Percentiles rank a stretch among this genome's conserved stretches.
Conservation (phyloP, 768 basidiomycete genomes). For the Tylopilus plumbeoviolaceoides region DNA sequence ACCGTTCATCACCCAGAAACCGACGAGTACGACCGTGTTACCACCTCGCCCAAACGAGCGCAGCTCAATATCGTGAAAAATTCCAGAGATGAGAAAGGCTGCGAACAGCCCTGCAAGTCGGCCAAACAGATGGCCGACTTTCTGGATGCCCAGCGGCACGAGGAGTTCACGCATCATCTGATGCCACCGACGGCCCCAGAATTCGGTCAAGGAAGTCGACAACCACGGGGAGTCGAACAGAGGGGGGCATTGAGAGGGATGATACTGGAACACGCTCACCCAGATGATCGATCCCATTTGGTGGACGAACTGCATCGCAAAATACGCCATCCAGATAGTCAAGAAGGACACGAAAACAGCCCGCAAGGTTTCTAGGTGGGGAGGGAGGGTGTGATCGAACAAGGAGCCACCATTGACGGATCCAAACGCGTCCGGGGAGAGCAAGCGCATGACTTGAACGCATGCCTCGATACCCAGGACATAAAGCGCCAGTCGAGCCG, state of each 20-base stretch:
- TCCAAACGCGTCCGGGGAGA: slow-evolving; percentile 39
- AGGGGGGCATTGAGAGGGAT: slow-evolving; percentile 57
- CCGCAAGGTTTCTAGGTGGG: slow-evolving; percentile 31
- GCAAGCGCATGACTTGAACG: slow-evolving; percentile 13
- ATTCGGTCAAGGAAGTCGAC: slow-evolving; percentile 52
- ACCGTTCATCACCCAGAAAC: slow-evolving; percentile 54
- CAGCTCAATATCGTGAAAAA: slow-evolving; percentile 54
- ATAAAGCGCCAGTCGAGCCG: background rate
- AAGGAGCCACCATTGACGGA: slow-evolving; percentile 33
- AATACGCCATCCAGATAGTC: slow-evolving; percentile 35
- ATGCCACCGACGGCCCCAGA: slow-evolving; percentile 67
- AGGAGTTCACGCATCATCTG: slow-evolving; percentile 60
- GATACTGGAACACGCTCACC: slow-evolving; percentile 43
- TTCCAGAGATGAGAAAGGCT: slow-evolving; percentile 53
- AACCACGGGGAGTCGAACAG: slow-evolving; percentile 55
- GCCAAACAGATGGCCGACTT: slow-evolving; percentile 43
- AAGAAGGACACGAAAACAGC: slow-evolving; percentile 42
- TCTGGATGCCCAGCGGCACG: slow-evolving; percentile 44
- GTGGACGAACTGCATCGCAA: slow-evolving; percentile 42
- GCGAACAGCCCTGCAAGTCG: slow-evolving; percentile 49
- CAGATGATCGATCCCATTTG: slow-evolving; percentile 39
- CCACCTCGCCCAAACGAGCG: slow-evolving; percentile 28
- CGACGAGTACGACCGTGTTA: slow-evolving; percentile 38
- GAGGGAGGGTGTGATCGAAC: slow-evolving; percentile 32
- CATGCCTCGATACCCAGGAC: slow-evolving; percentile 10